Evolutionary conservation across 2,329 filamentous ascomycete species (phyloP).

Genomic region (Xylariaceae sp.): DNA sequence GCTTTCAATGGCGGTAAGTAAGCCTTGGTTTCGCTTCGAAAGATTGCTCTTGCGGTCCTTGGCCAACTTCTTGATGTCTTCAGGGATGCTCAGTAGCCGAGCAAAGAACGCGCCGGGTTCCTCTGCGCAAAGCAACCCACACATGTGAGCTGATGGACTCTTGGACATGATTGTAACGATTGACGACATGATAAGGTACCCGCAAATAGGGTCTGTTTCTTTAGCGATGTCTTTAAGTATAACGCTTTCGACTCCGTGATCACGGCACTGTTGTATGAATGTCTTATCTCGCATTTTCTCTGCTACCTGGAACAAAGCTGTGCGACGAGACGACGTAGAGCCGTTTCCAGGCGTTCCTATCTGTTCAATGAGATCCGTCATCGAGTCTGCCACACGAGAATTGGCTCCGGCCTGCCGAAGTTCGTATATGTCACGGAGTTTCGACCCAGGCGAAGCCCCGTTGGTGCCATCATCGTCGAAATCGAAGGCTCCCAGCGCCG

Average conservation of each 20-base stretch:
- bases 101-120: constrained; percentile 51
- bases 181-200: constrained; percentile 60
- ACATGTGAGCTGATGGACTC: constrained; percentile 54
- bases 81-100: constrained; percentile 46
- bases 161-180: constrained; percentile 57
- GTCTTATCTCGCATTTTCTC: constrained; percentile 55
- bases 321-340: constrained; percentile 49
- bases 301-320: constrained; percentile 55
- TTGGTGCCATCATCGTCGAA: constrained; percentile 43
- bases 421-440: constrained; percentile 60
- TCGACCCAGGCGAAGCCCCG: constrained; percentile 40
- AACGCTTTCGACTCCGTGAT: constrained; percentile 65
- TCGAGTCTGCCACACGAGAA: constrained; percentile 59
- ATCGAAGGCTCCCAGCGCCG: constrained; percentile 26
- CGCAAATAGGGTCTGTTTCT: constrained; percentile 56
- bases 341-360: constrained; percentile 48
- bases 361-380: constrained; percentile 58
- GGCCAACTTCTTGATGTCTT: constrained; percentile 56
- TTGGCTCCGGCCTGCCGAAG: constrained; percentile 61
- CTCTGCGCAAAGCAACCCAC: constrained; percentile 52
- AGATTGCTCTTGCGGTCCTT: constrained; percentile 64
- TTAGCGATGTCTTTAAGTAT: constrained; percentile 58
- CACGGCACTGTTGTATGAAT: constrained; percentile 65
- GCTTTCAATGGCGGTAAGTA: constrained; percentile 50
- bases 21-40: constrained; percentile 57